phyloP scores from a whole-genome alignment of 306 rosid genomes.

The Prunus mira region DNA sequence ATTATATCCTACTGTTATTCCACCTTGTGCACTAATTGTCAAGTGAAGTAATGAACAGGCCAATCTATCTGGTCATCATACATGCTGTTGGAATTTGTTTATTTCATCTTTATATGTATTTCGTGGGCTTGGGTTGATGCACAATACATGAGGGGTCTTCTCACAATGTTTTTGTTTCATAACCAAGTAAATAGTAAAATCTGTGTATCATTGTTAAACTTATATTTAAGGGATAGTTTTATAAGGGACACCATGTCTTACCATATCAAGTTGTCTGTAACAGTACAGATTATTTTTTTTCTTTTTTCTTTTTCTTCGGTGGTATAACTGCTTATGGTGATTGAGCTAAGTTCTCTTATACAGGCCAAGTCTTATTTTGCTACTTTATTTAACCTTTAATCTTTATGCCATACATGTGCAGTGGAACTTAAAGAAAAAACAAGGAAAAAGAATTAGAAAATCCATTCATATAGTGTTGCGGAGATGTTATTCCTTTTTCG shows the following conservation, averaged over 20 bases:
- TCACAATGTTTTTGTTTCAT: not conserved
- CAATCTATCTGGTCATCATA: not conserved
- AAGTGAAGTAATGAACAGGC: not conserved
- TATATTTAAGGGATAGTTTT: not conserved
- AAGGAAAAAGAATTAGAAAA: not conserved
- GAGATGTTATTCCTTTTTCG: slow-evolving; percentile 12
- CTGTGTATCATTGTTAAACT: not conserved
- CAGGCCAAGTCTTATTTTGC: not conserved
- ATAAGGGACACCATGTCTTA: not conserved
- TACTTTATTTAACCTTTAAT: not conserved
- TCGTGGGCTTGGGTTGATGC: not conserved
- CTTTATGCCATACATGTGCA: not conserved
- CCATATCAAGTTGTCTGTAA: not conserved
- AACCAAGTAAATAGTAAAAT: not conserved
- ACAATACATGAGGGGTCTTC: not conserved
- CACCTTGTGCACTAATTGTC: not conserved
- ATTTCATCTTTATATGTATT: not conserved
- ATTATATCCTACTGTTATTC: not conserved
- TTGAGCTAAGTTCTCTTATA: too few relatives aligned
- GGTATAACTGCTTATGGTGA: not conserved
- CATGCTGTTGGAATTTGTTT: not conserved
- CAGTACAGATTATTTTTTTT: too few relatives aligned
- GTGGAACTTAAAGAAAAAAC: not conserved
- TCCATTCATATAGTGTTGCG: not conserved
- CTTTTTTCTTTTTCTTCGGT: too few relatives aligned